Base-by-base conservation (phyloP, 2,329 filamentous ascomycete species). In the Clarireedia homoeocarpa region DNA sequence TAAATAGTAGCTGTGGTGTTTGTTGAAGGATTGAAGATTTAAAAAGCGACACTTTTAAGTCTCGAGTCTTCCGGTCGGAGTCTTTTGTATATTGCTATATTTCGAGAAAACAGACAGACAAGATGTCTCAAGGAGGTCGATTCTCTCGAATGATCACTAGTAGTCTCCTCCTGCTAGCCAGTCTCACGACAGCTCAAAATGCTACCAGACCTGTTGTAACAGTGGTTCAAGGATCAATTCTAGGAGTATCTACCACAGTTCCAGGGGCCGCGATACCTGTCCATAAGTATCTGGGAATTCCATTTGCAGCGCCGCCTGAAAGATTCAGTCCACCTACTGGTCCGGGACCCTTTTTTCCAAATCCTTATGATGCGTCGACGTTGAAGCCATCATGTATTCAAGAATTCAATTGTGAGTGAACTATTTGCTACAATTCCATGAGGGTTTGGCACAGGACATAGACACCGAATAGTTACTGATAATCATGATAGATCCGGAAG, bases 231-330 rank as follows among this genome's bases (percentile, higher is more conserved):
- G 53, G 47, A 0, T 30, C 34, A 17, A 14, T 55, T 26, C 14
- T 9, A 4, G 53, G 53, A 0, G 26, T 38, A 30, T 38, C n/a
- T 6, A 38, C n/a, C 14, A 15, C 46, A 15, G 12, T 55, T 24
- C 15, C 39, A 36, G 53, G 47, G 38, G 20, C 44, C 20, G 23
- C 39, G 14, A 27, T 23, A 6, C 39, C 47, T 55, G 47, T 55
- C 12, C 24, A 20, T 56, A 80, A 75, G 27, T 91, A 88, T 72
- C 61, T 61, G 42, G 86, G 84, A 23, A 89, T 94, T 55, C 88
- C 88, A 2, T 94, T 84, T 65, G 87, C 88, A 2, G 74, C 88
- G 59, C 78, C 86, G 1, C 88, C 88, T 0, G 76, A 80, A 0
- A 82, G 89, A 12, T 77, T 94, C 39, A 84, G 80, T 66, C 84